These are phyloP conservation scores for Jamesozyma jinghongensis DNA, from an alignment of 805 yeast species.

Conservation along the genomic window DNA sequence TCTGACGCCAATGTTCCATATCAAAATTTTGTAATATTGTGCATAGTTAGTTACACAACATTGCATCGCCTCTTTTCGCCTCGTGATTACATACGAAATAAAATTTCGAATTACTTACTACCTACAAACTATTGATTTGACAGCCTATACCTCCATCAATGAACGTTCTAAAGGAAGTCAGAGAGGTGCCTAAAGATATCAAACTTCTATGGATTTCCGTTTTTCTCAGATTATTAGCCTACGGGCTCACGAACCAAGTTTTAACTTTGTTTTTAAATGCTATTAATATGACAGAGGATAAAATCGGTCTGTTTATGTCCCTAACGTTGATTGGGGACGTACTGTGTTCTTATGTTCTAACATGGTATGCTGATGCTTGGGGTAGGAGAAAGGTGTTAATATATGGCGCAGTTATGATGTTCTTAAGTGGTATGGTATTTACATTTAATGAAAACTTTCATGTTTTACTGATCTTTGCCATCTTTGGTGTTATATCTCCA, in stretches of 20 bases:
- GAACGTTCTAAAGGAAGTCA: conserved; percentile 21
- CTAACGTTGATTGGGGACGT: conserved; percentile 75
- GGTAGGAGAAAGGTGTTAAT: conserved; percentile 62
- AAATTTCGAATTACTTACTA: too few relatives aligned
- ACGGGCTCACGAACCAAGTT: conserved; percentile 73
- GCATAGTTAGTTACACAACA: too few relatives aligned
- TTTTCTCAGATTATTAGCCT: conserved; percentile 61
- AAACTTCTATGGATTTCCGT: conserved; percentile 59
- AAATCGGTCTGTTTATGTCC: conserved; percentile 75
- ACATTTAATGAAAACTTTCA: conserved; percentile 45
- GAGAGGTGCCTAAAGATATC: conserved; percentile 42
- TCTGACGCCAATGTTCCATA: too few relatives aligned
- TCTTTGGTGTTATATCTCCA: conserved; percentile 79
- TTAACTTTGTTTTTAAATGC: conserved; percentile 56
- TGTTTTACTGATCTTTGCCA: conserved; percentile 58
- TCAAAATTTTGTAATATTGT: too few relatives aligned
- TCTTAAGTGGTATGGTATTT: conserved; percentile 55
- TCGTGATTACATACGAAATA: too few relatives aligned
- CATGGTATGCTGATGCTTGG: conserved; percentile 66
- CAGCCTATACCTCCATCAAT: conserved; percentile 1
- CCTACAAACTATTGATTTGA: too few relatives aligned
- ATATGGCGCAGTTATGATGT: conserved; percentile 60
- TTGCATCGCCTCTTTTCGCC: too few relatives aligned
- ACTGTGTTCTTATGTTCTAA: conserved; percentile 53
- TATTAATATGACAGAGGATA: conserved; percentile 44